These are phyloP conservation scores for Coniochaeta sp. DNA, from an alignment of 2,329 filamentous ascomycete species.

Conservation along the genomic window DNA sequence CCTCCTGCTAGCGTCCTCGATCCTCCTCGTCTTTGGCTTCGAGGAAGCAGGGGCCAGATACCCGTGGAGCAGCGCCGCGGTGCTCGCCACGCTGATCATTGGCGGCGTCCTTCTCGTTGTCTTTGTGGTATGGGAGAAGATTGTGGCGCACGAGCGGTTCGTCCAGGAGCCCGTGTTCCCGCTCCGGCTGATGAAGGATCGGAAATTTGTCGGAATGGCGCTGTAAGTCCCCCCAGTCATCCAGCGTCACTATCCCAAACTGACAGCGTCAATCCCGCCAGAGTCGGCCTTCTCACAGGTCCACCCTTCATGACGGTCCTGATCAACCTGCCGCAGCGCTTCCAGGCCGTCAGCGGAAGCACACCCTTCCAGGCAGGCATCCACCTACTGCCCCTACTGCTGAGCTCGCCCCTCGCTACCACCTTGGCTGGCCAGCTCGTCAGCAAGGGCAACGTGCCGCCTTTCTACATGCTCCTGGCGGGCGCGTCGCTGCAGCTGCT, in stretches of 20 bases:
- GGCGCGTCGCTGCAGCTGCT: background rate
- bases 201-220: background rate
- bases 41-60: background rate
- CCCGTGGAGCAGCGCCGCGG: background rate
- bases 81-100: background rate
- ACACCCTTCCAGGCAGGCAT: background rate
- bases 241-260: background rate
- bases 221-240: background rate
- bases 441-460: background rate
- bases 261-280: background rate
- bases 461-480: background rate
- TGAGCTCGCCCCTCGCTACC: background rate
- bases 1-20: background rate
- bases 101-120: background rate
- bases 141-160: background rate
- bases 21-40: background rate
- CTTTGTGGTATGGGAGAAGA: background rate
- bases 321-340: background rate
- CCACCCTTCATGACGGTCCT: background rate
- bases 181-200: background rate
- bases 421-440: background rate
- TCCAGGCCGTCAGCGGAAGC: background rate
- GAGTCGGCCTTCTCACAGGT: background rate
- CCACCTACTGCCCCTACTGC: background rate
- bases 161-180: background rate